These are phyloP conservation scores for Leccinum subrobustum DNA, from an alignment of 1,284 basidiomycete genomes.

Conservation along the genomic window DNA sequence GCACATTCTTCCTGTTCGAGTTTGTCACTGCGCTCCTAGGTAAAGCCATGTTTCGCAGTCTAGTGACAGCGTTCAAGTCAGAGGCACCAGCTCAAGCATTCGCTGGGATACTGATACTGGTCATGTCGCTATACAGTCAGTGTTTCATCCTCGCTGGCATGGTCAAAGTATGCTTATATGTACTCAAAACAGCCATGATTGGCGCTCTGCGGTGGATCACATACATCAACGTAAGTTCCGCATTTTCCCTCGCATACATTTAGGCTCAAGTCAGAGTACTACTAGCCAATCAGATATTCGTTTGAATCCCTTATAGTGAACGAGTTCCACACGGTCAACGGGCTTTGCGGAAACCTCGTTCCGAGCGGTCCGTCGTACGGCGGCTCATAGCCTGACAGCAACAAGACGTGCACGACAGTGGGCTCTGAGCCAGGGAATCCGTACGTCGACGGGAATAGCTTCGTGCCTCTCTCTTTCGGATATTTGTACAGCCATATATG, in stretches of 20 bases:
- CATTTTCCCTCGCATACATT: background rate
- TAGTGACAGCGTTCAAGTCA: slow-evolving; percentile 53
- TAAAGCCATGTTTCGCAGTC: slow-evolving; percentile 59
- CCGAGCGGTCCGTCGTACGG: slow-evolving; percentile 56
- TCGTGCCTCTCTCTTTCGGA: slow-evolving; percentile 54
- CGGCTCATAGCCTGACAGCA: slow-evolving; percentile 46
- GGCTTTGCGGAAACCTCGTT: slow-evolving; percentile 41
- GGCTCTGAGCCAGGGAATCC: slow-evolving; percentile 26
- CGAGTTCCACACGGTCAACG: slow-evolving; percentile 51
- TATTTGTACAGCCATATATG: slow-evolving; percentile 67
- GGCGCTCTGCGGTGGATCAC: slow-evolving; percentile 65
- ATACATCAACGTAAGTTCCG: slow-evolving; percentile 52
- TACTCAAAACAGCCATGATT: background rate
- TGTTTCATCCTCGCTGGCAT: background rate
- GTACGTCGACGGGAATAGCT: slow-evolving; percentile 21
- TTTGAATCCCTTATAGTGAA: slow-evolving; percentile 56
- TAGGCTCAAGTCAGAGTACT: background rate
- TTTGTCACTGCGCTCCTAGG: slow-evolving; percentile 53
- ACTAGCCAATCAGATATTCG: slow-evolving; percentile 47
- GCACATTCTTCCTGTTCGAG: slow-evolving; percentile 53
- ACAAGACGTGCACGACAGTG: slow-evolving; percentile 63
- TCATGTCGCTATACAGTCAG: slow-evolving; percentile 48
- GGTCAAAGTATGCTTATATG: slow-evolving; percentile 1
- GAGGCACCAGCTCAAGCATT: slow-evolving; percentile 59
- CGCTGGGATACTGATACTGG: slow-evolving; percentile 52